Evolutionary conservation across 768 basidiomycete species (phyloP).

Genomic region (Lentinula raphanica): DNA sequence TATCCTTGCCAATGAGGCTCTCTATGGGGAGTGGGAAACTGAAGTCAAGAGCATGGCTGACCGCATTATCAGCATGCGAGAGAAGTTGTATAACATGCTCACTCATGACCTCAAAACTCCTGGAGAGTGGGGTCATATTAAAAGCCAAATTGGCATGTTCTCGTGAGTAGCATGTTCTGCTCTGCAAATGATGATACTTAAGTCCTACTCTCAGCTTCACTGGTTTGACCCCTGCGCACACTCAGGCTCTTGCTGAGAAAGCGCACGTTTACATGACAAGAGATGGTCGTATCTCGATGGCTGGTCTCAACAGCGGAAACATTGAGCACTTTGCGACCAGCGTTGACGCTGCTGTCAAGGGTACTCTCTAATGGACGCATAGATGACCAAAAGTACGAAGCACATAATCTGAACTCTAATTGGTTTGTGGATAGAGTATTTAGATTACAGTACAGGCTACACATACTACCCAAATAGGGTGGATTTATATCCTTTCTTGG

Average conservation of each 20-base stretch:
- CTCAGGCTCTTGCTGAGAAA: conserved; percentile 77
- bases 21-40: conserved; percentile 83
- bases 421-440: neutral
- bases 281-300: conserved; percentile 93
- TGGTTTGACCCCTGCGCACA: conserved; percentile 74
- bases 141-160: conserved; percentile 97
- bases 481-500: neutral
- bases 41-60: conserved; percentile 97
- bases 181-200: neutral
- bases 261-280: conserved; percentile 93
- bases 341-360: conserved; percentile 78
- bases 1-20: conserved; percentile 67
- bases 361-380: conserved; percentile 42
- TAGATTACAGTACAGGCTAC: neutral
- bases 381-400: conserved; percentile 1
- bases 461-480: neutral
- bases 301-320: conserved; percentile 79
- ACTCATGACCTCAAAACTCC: conserved; percentile 82
- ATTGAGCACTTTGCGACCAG: conserved; percentile 88
- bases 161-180: conserved; percentile 52
- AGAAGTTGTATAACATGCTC: conserved; percentile 72
- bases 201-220: conserved; percentile 72
- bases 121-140: conserved; percentile 92
- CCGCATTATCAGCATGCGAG: conserved; percentile 90
- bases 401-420: neutral